Evolutionary conservation across 2,329 filamentous ascomycete genomes (phyloP).

Genomic region (Sporothrix sp.): DNA sequence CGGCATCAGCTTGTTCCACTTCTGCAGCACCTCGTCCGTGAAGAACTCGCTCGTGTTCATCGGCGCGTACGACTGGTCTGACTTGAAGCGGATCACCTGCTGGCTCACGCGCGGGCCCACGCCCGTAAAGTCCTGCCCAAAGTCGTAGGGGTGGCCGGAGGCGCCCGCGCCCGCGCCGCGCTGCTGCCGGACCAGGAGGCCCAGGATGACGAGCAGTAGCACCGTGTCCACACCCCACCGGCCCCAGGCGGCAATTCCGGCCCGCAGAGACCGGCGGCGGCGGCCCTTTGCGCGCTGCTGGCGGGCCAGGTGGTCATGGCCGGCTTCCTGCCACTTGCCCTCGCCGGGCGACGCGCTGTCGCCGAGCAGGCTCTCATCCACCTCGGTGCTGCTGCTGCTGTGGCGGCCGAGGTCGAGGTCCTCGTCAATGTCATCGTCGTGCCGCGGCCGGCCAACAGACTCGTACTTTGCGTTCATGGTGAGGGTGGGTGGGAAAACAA

Average conservation of each 20-base stretch:
- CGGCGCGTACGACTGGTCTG: constrained; percentile 27
- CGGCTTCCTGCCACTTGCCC: constrained; percentile 15
- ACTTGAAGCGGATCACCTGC: constrained; percentile 26
- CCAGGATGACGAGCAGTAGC: constrained; percentile 30
- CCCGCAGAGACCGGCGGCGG: constrained; percentile 24
- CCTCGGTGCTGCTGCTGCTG: constrained; percentile 26
- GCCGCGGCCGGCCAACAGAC: constrained; percentile 16
- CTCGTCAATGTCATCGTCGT: constrained; percentile 26
- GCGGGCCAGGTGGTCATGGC: not conserved
- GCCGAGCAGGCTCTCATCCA: constrained; percentile 32
- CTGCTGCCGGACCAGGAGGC: constrained; percentile 28
- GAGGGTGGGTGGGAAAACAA: not conserved
- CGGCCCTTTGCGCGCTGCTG: constrained; percentile 16
- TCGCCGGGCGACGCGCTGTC: constrained; percentile 13
- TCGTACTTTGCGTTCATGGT: constrained; percentile 16
- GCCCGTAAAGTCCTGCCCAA: constrained; percentile 30
- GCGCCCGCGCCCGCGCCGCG: constrained; percentile 13
- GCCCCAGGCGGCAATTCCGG: constrained; percentile 25
- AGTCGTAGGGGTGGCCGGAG: constrained; percentile 22
- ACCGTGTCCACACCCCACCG: constrained; percentile 32
- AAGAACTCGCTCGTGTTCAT: constrained; percentile 30
- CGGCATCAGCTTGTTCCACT: constrained; percentile 30
- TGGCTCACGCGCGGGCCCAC: constrained; percentile 26
- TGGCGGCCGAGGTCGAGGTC: constrained; percentile 26
- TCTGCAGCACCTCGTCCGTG: constrained; percentile 24